Evolutionary conservation across 495 filamentous ascomycete genomes (phyloP).

Genomic region (Daldinia loculata): DNA sequence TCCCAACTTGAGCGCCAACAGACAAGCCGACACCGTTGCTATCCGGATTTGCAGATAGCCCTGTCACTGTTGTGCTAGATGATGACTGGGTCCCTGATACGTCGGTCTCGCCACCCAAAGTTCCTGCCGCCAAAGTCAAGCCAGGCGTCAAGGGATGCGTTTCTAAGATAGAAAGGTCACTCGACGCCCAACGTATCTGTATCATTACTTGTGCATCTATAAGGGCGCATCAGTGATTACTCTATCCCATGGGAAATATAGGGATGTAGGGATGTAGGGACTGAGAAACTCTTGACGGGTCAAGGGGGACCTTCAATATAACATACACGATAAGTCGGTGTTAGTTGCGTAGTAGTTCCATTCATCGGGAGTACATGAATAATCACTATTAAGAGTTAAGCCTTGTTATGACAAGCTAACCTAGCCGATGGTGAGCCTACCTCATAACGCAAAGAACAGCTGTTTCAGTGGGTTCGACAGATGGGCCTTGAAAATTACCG

Average conservation of each 20-base stretch:
- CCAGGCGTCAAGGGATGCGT: constrained; percentile 35
- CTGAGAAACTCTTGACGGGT: background rate
- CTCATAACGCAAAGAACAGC: constrained; percentile 39
- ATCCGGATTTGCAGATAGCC: background rate
- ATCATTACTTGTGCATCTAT: constrained; percentile 25
- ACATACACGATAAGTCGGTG: constrained; percentile 12
- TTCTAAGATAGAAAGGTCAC: constrained; percentile 31
- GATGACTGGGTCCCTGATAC: constrained; percentile 4
- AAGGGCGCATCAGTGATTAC: background rate
- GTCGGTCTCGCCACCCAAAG: background rate
- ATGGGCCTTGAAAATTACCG: constrained; percentile 24
- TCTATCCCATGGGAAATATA: background rate
- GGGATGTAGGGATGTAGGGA: background rate
- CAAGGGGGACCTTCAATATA: background rate
- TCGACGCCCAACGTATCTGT: constrained; percentile 35
- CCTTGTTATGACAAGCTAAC: background rate
- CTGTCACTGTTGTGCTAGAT: constrained; percentile 7
- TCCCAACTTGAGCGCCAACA: constrained; percentile 17
- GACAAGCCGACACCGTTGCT: background rate
- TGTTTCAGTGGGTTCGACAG: constrained; percentile 32
- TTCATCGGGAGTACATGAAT: constrained; percentile 8
- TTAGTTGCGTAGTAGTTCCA: constrained; percentile 35
- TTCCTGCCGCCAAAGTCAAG: constrained; percentile 4
- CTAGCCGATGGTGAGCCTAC: background rate
- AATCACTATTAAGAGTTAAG: constrained; percentile 20